Percentiles rank a stretch among this genome's conserved stretches.
These are phyloP conservation scores for Parasitella parasitica DNA, from an alignment of 371 early-diverging fungal genomes.

Conservation along the genomic window DNA sequence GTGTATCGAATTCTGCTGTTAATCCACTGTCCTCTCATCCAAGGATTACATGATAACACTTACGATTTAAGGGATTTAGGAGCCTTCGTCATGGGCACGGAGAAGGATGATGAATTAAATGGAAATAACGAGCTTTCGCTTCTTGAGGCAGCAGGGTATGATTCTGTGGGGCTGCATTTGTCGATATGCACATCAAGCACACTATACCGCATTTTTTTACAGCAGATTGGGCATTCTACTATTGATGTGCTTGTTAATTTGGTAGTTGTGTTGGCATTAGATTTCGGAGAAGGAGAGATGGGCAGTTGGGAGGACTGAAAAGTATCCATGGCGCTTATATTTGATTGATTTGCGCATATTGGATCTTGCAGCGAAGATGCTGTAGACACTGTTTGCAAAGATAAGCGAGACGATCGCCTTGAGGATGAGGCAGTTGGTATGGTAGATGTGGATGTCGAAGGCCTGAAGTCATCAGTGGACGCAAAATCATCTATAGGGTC, in stretches of 20 bases:
- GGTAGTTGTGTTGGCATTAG: too few species aligned
- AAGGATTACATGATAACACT: too few species aligned
- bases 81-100: background rate
- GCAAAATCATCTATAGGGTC: background rate
- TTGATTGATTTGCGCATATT: background rate
- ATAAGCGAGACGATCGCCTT: constrained; percentile 3
- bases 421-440: background rate
- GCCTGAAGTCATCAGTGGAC: background rate
- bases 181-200: constrained; percentile 18
- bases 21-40: background rate
- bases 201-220: constrained; percentile 6
- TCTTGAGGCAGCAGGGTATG: background rate
- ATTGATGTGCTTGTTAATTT: background rate
- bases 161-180: constrained; percentile 5
- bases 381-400: background rate
- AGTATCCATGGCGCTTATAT: background rate
- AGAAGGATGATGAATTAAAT: background rate
- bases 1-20: background rate
- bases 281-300: too few species aligned
- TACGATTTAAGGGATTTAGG: background rate
- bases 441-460: background rate
- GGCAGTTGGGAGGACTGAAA: background rate
- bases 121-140: background rate
- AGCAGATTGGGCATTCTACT: constrained; percentile 25
- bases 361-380: background rate